phyloP scores from a whole-genome alignment of 176 grass and related monocot species.

The Miscanthus lutarioriparius region DNA sequence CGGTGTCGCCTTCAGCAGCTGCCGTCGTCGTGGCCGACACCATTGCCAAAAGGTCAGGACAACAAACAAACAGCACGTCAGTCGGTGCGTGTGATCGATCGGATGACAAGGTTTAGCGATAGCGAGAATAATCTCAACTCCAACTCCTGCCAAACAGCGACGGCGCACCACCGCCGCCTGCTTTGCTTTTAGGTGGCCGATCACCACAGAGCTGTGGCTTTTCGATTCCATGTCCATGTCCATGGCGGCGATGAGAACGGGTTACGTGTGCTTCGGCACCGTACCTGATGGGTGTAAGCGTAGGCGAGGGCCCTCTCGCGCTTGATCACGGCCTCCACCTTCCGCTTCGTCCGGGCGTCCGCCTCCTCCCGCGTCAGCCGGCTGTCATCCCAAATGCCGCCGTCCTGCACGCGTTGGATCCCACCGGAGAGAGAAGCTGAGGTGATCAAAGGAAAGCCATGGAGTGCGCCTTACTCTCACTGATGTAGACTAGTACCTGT shows the following conservation, averaged over 20 bases:
- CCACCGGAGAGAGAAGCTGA: not conserved
- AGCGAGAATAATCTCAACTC: not conserved
- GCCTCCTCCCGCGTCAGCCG: conserved; percentile 57
- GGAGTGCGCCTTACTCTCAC: not conserved
- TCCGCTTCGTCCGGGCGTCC: conserved; percentile 63
- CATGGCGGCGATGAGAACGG: not conserved
- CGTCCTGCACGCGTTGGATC: conserved; percentile 25
- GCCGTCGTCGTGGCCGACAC: not conserved
- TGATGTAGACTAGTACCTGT: conserved; percentile 22
- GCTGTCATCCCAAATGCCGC: conserved; percentile 65
- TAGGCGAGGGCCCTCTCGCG: conserved; percentile 87
- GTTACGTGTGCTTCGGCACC: not conserved
- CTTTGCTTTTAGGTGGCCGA: conserved; percentile 16
- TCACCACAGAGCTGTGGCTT: not conserved
- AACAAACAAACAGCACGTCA: not conserved
- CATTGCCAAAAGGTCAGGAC: not conserved
- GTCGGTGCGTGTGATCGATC: not conserved
- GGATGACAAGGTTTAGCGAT: not conserved
- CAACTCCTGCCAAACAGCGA: conserved; percentile 14
- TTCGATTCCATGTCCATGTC: not conserved
- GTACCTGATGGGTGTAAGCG: conserved; percentile 94
- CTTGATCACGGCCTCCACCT: conserved; percentile 86
- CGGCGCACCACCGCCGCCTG: not conserved
- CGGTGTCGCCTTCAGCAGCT: conserved; percentile 72
- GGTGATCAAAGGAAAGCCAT: not conserved